Conservation (phyloP, 2,329 filamentous ascomycete species). For the Colletotrichum sp. region DNA sequence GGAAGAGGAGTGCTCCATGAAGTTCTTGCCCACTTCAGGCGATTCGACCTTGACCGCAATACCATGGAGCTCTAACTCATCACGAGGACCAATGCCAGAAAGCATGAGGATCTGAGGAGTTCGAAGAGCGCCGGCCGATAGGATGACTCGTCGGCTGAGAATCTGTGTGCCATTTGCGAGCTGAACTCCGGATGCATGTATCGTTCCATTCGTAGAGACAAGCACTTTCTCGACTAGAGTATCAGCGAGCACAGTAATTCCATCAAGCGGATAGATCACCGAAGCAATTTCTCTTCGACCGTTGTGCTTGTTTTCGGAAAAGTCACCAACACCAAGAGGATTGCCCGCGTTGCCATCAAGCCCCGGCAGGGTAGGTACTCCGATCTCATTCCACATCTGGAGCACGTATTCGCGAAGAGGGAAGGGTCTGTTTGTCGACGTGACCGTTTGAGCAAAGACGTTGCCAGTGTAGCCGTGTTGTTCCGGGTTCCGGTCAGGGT, state of each 20-base stretch:
- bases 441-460: not conserved
- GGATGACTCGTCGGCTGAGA: accelerated
- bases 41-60: not conserved
- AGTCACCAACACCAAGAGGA: not conserved
- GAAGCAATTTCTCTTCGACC: not conserved
- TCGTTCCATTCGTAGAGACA: accelerated
- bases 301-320: not conserved
- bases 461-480: not conserved
- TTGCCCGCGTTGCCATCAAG: not conserved
- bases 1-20: not conserved
- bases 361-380: not conserved
- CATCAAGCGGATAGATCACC: not conserved
- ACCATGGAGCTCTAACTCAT: not conserved
- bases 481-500: not conserved
- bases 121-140: not conserved
- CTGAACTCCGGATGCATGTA: not conserved
- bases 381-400: not conserved
- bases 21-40: not conserved
- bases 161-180: not conserved
- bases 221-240: not conserved
- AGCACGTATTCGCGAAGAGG: not conserved
- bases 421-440: not conserved
- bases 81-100: not conserved
- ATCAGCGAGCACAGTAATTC: not conserved
- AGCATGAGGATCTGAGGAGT: not conserved